phyloP scores from a whole-genome alignment of 805 yeast species.

The Barnettozyma sucrosica region DNA sequence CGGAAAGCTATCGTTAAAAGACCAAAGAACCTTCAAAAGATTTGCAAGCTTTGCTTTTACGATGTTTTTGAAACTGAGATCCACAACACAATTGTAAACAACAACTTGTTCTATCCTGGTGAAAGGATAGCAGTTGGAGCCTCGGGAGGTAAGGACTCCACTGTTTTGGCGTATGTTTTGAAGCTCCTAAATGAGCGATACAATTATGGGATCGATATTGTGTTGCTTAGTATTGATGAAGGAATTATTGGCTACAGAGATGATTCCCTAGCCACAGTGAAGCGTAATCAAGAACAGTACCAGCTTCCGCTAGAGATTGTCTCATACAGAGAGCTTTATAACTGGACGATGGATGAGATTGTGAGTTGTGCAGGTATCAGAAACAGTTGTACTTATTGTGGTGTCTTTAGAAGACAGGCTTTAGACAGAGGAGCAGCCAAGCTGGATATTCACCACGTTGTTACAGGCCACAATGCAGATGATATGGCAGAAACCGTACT shows the following conservation, averaged over 20 bases:
- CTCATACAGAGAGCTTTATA: conserved; percentile 81
- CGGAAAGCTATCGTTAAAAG: conserved; percentile 84
- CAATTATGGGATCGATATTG: conserved; percentile 80
- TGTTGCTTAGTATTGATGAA: conserved; percentile 85
- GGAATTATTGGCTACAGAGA: conserved; percentile 97
- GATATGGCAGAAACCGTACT: conserved; percentile 98
- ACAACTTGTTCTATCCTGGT: conserved; percentile 67
- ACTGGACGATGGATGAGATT: conserved; percentile 98
- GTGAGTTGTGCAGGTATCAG: conserved; percentile 91
- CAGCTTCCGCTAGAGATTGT: conserved; percentile 73
- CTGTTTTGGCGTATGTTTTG: conserved; percentile 85
- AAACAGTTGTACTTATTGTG: conserved; percentile 96
- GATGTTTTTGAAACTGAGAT: conserved; percentile 92
- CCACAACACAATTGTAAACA: conserved; percentile 76
- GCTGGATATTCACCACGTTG: conserved; percentile 80
- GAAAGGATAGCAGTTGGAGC: conserved; percentile 97
- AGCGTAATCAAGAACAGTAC: conserved; percentile 84
- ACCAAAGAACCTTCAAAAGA: conserved; percentile 85
- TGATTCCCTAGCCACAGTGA: conserved; percentile 94
- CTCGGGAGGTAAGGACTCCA: conserved; percentile 97
- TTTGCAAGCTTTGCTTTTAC: conserved; percentile 88
- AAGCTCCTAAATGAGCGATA: conserved; percentile 85
- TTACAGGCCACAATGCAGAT: conserved; percentile 98
- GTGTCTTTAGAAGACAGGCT: conserved; percentile 94
- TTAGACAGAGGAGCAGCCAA: conserved; percentile 92